Evolutionary conservation across 805 yeast genomes (phyloP).

Genomic region (Ogataea saltuana): DNA sequence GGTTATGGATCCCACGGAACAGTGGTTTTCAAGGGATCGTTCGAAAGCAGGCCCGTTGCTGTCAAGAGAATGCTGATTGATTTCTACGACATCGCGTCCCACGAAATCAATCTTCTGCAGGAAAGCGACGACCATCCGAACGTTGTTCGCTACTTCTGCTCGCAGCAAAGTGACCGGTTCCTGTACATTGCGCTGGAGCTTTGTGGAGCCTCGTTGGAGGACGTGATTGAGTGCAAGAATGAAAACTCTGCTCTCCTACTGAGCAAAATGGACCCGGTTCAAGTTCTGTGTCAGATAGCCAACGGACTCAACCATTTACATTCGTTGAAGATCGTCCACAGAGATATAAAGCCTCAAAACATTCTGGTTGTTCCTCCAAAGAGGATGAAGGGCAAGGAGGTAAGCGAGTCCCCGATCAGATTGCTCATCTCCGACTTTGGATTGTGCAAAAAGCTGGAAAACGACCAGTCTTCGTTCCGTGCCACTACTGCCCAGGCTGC

Average conservation of each 20-base stretch:
- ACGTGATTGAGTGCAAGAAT: constrained; percentile 59
- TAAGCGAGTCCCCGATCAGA: constrained; percentile 49
- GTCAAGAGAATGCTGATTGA: constrained; percentile 92
- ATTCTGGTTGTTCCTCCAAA: constrained; percentile 78
- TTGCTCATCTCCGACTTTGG: constrained; percentile 94
- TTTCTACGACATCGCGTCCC: constrained; percentile 91
- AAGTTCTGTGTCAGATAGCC: constrained; percentile 72
- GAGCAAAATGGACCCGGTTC: constrained; percentile 47
- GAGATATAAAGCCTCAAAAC: constrained; percentile 94
- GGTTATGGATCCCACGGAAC: constrained; percentile 98
- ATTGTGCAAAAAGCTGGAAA: constrained; percentile 85
- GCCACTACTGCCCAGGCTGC: constrained; percentile 93
- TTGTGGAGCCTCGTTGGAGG: constrained; percentile 87
- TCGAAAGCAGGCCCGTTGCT: constrained; percentile 93
- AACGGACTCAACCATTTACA: constrained; percentile 86
- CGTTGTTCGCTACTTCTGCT: constrained; percentile 89
- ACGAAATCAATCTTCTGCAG: constrained; percentile 81
- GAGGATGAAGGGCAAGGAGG: constrained; percentile 33
- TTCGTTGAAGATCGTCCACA: constrained; percentile 85
- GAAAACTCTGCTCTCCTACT: constrained; percentile 41
- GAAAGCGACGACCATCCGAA: constrained; percentile 97
- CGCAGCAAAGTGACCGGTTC: constrained; percentile 86
- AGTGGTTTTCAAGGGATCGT: constrained; percentile 85
- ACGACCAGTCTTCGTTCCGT: constrained; percentile 89
- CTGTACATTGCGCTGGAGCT: constrained; percentile 90